A percentile compares a stretch with the other conserved stretches of the same genome.
Conservation (phyloP, 257 asterid species). For the Solanum corneliomulleri region DNA sequence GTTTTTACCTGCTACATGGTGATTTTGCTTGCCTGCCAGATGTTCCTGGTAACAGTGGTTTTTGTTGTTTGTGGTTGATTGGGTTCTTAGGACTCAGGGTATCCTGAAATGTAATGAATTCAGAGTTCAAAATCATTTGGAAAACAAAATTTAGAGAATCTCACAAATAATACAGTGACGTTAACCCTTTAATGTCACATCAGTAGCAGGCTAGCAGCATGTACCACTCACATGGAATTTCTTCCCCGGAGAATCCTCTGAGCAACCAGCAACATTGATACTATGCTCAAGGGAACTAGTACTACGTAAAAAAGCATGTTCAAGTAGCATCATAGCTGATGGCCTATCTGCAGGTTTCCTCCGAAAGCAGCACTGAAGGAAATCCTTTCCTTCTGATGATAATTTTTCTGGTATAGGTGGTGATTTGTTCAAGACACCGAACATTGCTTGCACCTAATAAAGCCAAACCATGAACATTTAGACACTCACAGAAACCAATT, state of each 20-base stretch:
- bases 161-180: background rate
- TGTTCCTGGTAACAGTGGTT: conserved; percentile 20
- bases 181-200: background rate
- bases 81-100: conserved; percentile 17
- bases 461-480: background rate
- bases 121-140: background rate
- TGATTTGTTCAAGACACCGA: conserved; percentile 52
- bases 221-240: conserved; percentile 30
- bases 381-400: conserved; percentile 70
- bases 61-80: conserved; percentile 12
- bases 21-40: conserved; percentile 25
- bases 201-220: background rate
- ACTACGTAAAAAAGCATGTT: conserved; percentile 49
- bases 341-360: conserved; percentile 69
- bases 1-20: conserved; percentile 21
- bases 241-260: conserved; percentile 29
- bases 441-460: conserved; percentile 79
- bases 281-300: conserved; percentile 22
- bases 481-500: background rate
- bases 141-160: background rate
- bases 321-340: conserved; percentile 51
- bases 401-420: conserved; percentile 68
- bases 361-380: conserved; percentile 59
- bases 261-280: conserved; percentile 8
- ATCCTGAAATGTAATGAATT: conserved; percentile 19